Evolutionary conservation across 176 grass and related monocot species (phyloP).

Genomic region (Musa beccarii): DNA sequence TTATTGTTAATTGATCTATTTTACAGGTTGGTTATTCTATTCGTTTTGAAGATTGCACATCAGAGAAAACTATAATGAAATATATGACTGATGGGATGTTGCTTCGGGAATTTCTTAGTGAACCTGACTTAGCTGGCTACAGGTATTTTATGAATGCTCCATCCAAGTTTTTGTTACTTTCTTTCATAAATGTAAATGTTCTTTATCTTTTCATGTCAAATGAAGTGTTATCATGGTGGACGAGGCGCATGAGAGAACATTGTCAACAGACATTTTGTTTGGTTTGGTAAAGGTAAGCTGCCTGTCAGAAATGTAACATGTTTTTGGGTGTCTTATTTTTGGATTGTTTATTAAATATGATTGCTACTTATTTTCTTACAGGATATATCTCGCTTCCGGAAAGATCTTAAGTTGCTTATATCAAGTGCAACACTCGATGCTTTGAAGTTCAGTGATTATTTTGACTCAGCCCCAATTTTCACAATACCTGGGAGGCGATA

Average conservation of each 20-base stretch:
- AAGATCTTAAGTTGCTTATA: constrained; percentile 84
- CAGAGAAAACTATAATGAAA: constrained; percentile 89
- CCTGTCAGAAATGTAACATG: background rate
- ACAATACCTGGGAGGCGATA: constrained; percentile 81
- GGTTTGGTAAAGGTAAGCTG: constrained; percentile 75
- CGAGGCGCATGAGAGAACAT: constrained; percentile 87
- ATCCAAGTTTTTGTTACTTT: background rate
- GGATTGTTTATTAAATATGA: background rate
- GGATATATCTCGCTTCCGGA: constrained; percentile 77
- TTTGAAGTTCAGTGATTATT: constrained; percentile 93
- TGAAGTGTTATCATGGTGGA: constrained; percentile 88
- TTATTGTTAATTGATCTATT: constrained; percentile 19
- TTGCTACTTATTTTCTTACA: constrained; percentile 12
- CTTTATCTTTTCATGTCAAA: constrained; percentile 1
- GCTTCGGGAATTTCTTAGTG: constrained; percentile 87
- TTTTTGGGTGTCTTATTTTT: background rate
- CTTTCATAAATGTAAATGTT: background rate
- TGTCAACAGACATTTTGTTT: constrained; percentile 96
- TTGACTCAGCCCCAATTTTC: constrained; percentile 82
- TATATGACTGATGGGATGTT: constrained; percentile 99
- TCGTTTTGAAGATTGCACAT: constrained; percentile 97
- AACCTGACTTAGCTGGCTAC: constrained; percentile 88
- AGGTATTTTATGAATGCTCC: constrained; percentile 26
- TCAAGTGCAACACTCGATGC: constrained; percentile 96
- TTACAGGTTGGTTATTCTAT: constrained; percentile 93